Evolutionary conservation across 768 basidiomycete genomes (phyloP), one percentile per base, ranked within the genome.

Genomic region (Mrakia gelida): DNA sequence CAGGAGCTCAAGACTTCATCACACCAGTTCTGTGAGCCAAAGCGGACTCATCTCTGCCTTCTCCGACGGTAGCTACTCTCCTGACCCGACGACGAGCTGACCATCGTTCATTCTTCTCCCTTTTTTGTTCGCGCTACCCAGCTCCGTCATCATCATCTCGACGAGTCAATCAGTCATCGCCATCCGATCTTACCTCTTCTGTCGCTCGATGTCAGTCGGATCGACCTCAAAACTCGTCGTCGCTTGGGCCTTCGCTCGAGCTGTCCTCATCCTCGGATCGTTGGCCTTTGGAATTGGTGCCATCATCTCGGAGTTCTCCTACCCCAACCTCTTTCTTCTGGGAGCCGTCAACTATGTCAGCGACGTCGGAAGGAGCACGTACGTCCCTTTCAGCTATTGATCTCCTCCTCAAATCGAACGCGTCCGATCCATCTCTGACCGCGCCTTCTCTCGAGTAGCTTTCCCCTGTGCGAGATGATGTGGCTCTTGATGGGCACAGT

Each of bases 141-240:
- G 67, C 34, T 41, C 67, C 21, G 41, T 41, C 23, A 10, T 70
- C 38, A n/a, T 70, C 38, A 43, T 70, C 38, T 34, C 18, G 8
- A 41, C 38, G 4, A 41, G 38, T 13, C 67, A 70, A 41, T 41
- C 67, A 1, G 38, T 70, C 34, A 34, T 70, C 23, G 67, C 67
- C 26, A 70, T 38, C 38, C 67, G 67, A 11, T 70, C 67, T 2
- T 70, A 21, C n/a, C 67, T 70, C 34, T 70, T 70, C 38, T 70
- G 67, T 11, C 41, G 67, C 34, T 70, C 41, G 21, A 16, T 70
- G 41, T 26, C 59, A 26, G 26, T n/a, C 38, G 34, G 26, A 15
- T 45, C 38, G 18, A 13, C 45, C 15, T 70, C 67, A 1, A 26
- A 41, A 18, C 8, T 38, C 38, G n/a, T 8, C 18, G 2, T 70